These are phyloP conservation scores for Exophiala viscosa DNA, from an alignment of 2,329 filamentous ascomycete genomes.

Conservation along the genomic window DNA sequence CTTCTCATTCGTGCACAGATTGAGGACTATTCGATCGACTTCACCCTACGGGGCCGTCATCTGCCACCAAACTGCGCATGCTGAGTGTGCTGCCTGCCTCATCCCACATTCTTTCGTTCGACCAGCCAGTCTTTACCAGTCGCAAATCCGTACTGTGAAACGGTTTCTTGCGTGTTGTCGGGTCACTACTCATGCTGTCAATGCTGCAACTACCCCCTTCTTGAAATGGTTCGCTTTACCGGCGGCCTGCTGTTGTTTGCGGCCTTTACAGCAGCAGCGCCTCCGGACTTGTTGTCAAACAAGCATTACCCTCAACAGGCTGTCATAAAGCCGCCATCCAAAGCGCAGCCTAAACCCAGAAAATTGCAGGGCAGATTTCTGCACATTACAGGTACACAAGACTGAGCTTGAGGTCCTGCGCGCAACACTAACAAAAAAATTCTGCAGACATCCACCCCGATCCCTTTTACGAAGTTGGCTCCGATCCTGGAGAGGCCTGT, in stretches of 20 bases:
- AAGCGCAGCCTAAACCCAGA: conserved; percentile 11
- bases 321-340: conserved; percentile 1
- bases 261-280: conserved; percentile 22
- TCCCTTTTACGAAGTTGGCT: conserved; percentile 74
- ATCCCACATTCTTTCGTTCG: too few species aligned
- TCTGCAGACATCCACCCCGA: conserved; percentile 83
- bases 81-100: too few species aligned
- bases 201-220: neutral
- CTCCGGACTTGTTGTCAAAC: conserved; percentile 7
- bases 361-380: conserved; percentile 71
- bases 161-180: too few species aligned
- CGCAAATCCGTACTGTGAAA: too few species aligned
- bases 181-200: too few species aligned
- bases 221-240: conserved; percentile 23
- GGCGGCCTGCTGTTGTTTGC: conserved; percentile 24
- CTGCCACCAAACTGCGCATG: too few species aligned
- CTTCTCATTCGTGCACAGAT: too few species aligned
- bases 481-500: conserved; percentile 66
- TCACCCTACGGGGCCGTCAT: too few species aligned
- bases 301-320: conserved; percentile 7
- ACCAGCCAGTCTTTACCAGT: too few species aligned
- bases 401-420: neutral
- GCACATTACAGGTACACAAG: conserved; percentile 72
- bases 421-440: conserved; percentile 7
- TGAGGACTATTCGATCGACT: too few species aligned